Evolutionary conservation across 2,329 filamentous ascomycete genomes (phyloP), one percentile per base, ranked within the genome.

Genomic region (Colletotrichum higginsianum): DNA sequence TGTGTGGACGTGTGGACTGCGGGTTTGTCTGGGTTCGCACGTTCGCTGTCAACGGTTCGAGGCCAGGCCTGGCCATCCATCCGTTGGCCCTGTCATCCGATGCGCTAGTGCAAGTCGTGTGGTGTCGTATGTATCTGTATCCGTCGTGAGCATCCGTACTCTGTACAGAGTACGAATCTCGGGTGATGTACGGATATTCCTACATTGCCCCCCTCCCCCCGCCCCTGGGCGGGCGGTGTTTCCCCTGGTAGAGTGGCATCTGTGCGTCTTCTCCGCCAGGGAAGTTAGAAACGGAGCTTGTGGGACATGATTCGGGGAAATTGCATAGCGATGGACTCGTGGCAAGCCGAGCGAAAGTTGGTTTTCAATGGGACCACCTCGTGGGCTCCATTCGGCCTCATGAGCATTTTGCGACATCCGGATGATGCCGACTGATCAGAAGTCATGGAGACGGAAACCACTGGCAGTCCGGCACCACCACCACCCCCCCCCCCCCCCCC

Each of bases 241-340:
- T 26, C 23, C 23, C 23, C 23, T 26, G 18, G 42, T 52, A 52
- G 13, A 63, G 64, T 58, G 58, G 30, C 65, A 71, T 71, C 68
- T 58, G 68, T 71, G 68, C 68, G 58, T 71, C 46, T 42, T 60
- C 38, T 60, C 52, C 46, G 60, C 15, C 44, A 55, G 56, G 53
- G 8, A 49, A 30, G 47, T 40, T 12, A 38, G 38, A 58, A 44
- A 62, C 68, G 65, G 57, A 68, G 53, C 58, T 53, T 68, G 68
- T 71, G 68, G 65, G 53, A 71, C 65, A 71, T 71, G 68, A 71
- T 68, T 71, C 68, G 68, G 68, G 68, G 68, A 71, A 68, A 71
- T 71, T 71, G 58, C 58, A 63, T 60, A 52, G 68, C 3, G 23
- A 26, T 26, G 23, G 23, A 26, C 23, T 49, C 18, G 57, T 68